Conservation (phyloP, 73 alveolate species). For the Paramecium caudatum region DNA sequence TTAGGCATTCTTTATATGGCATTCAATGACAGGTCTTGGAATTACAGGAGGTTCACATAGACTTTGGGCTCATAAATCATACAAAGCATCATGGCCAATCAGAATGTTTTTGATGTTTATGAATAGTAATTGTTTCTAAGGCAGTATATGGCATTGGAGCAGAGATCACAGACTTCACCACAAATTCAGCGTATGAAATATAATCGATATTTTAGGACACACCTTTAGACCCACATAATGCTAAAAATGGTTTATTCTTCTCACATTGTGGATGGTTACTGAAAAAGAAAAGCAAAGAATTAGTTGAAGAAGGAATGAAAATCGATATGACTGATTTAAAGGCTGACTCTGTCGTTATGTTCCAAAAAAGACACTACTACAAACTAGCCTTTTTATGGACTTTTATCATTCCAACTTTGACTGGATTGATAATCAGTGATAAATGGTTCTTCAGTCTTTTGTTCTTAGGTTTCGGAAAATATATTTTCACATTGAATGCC, state of each 20-base stretch:
- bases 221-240: slow-evolving; percentile 76
- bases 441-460: slow-evolving; percentile 19
- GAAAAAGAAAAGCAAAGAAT: slow-evolving; percentile 62
- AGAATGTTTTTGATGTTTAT: slow-evolving; percentile 74
- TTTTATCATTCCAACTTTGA: slow-evolving; percentile 55
- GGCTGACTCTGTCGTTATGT: slow-evolving; percentile 77
- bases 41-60: slow-evolving; percentile 80
- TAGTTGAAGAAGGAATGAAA: slow-evolving; percentile 73
- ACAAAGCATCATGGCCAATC: slow-evolving; percentile 74
- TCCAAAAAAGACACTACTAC: slow-evolving; percentile 72
- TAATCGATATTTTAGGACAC: slow-evolving; percentile 56
- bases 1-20: slow-evolving; percentile 76
- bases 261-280: slow-evolving; percentile 79
- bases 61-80: slow-evolving; percentile 79
- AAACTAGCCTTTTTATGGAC: slow-evolving; percentile 61
- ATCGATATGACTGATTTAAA: slow-evolving; percentile 70
- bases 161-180: slow-evolving; percentile 81
- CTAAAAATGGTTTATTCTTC: slow-evolving; percentile 73
- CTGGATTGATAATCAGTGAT: slow-evolving; percentile 24
- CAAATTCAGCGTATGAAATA: slow-evolving; percentile 56
- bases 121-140: slow-evolving; percentile 75
- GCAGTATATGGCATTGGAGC: slow-evolving; percentile 79
- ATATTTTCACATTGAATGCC: slow-evolving; percentile 16
- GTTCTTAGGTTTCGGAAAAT: slow-evolving; percentile 36
- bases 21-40: slow-evolving; percentile 73